A percentile compares a stretch with the other conserved stretches of the same genome.
These are phyloP conservation scores for Chytriomyces confervae DNA, from an alignment of 192 early-diverging fungal species.

Conservation along the genomic window DNA sequence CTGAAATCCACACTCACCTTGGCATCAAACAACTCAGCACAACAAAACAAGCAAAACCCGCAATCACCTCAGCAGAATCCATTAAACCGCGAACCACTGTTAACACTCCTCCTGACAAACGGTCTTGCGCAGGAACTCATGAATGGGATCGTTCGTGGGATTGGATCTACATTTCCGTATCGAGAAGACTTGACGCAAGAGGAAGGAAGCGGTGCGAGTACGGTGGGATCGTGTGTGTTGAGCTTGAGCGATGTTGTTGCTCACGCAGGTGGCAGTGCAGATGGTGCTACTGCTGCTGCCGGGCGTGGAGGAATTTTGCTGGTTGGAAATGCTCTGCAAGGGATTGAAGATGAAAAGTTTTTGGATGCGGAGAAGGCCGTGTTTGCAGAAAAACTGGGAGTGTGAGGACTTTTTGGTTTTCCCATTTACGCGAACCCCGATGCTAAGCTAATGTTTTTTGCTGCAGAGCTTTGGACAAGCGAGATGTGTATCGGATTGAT, in stretches of 20 bases:
- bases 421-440: neutral
- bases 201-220: neutral
- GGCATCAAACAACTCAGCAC: constrained; percentile 13
- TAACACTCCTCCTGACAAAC: no score
- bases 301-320: no score
- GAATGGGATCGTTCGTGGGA: neutral
- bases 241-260: constrained; percentile 8
- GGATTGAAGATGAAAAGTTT: constrained; percentile 13
- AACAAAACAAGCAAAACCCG: neutral
- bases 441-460: neutral
- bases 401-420: neutral
- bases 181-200: constrained; percentile 30
- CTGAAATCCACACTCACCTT: constrained; percentile 27
- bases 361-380: neutral
- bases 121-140: neutral
- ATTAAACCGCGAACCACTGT: no score
- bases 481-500: constrained; percentile 28
- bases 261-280: neutral
- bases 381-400: neutral
- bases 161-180: constrained; percentile 24
- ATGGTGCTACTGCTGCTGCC: neutral
- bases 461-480: constrained; percentile 15
- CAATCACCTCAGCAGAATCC: neutral
- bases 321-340: neutral
- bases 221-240: constrained; percentile 9